These are phyloP conservation scores for Cetradonia linearis DNA, from an alignment of 495 filamentous ascomycete species.

Conservation along the genomic window DNA sequence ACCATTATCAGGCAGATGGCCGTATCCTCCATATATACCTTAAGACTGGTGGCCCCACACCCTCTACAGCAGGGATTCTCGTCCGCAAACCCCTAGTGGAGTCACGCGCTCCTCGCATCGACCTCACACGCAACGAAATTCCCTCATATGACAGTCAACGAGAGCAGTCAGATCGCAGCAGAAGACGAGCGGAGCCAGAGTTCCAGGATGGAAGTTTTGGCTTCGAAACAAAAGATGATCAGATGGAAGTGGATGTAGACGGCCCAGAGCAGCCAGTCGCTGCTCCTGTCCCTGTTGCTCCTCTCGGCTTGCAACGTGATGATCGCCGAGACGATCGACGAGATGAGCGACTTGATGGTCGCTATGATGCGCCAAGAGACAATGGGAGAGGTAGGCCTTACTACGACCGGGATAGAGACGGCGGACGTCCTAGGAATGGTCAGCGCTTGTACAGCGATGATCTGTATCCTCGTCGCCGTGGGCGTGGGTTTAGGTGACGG, in stretches of 20 bases:
- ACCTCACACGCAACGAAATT: conserved; percentile 23
- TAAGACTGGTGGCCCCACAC: conserved; percentile 40
- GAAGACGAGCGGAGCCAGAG: conserved; percentile 37
- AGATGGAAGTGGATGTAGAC: conserved; percentile 35
- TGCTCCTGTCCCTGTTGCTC: not conserved
- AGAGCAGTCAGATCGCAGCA: conserved; percentile 40
- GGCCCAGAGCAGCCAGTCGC: not conserved
- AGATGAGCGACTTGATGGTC: conserved; percentile 11
- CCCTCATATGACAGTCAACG: conserved; percentile 34
- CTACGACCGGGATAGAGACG: conserved; percentile 19
- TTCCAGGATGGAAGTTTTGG: conserved; percentile 54
- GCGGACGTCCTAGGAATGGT: conserved; percentile 18
- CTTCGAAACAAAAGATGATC: conserved; percentile 39
- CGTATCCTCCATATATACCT: conserved; percentile 65
- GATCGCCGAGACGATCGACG: conserved; percentile 16
- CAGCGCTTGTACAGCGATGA: conserved; percentile 39
- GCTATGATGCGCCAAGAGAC: conserved; percentile 26
- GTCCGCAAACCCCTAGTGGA: conserved; percentile 29
- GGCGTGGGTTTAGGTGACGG: conserved; percentile 28
- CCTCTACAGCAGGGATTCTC: conserved; percentile 25
- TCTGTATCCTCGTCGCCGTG: conserved; percentile 26
- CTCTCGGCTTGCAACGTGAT: not conserved
- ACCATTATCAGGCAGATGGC: conserved; percentile 62
- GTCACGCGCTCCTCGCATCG: conserved; percentile 25
- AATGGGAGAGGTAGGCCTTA: conserved; percentile 18